Base-by-base conservation (phyloP, 2,329 filamentous ascomycete species). In the Arthrobotrys sphaeroides region DNA sequence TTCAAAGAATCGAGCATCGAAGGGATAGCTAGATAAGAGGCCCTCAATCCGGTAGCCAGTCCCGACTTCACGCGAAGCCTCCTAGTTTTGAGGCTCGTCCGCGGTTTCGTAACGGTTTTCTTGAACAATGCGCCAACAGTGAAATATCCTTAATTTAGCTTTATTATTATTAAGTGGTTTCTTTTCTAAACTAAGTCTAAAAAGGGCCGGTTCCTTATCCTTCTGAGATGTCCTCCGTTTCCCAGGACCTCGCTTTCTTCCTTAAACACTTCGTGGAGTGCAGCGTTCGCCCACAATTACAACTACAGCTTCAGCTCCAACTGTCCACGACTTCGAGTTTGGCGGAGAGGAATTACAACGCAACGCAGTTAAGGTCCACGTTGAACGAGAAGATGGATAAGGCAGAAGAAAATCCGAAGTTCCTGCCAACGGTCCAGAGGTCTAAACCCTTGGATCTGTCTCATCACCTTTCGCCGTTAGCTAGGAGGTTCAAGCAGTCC, bases 391-490 rank as follows among this genome's bases (percentile, higher is more conserved):
- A 70, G 55, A 70, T 70, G 55, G 49, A 67, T 36, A 70, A 66
- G 31, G n/a, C 53, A 2, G 59, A 59, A 24, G 43, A 62, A 38
- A 24, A 38, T 6, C 18, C 42, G 12, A 55, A 57, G 10, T 36
- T 36, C 12, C 33, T 28, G 43, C 60, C 61, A 12, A 31, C 26
- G 6, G 26, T 24, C 2, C 62, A 55, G 9, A 74, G 57, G 33
- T 62, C 70, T 57, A 81, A 82, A 69, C 92, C 94, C 4, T 84
- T 89, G 78, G 91, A 97, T 82, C 85, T 97, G 75, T 90, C 89
- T 78, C 92, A 97, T 81, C 90, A 94, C 81, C 90, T 90, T 79
- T 94, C 92, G 0, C 85, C 88, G 69, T 85, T 88, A 47, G 90
- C 92, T 53, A 89, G 86, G 80, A 86, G 87, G 51, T 87, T 92